These are phyloP conservation scores for Komagataella pastoris DNA, from an alignment of 805 yeast genomes.

Conservation along the genomic window DNA sequence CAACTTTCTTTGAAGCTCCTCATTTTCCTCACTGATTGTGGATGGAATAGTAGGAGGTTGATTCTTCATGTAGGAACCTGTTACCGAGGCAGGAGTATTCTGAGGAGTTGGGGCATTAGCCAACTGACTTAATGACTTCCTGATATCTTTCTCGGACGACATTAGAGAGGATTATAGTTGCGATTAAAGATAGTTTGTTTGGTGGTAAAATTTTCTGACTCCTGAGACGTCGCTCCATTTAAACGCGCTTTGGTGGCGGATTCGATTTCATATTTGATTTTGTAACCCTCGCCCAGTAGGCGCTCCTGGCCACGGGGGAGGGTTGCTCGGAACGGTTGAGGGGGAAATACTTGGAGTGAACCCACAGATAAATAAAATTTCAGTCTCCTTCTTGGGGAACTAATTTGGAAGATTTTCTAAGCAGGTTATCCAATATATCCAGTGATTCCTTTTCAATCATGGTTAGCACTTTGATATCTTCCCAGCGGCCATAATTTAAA, in stretches of 20 bases:
- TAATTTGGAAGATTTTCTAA: background rate
- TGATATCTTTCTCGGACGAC: constrained; percentile 24
- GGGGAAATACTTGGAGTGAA: background rate
- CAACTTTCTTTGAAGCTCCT: constrained; percentile 19
- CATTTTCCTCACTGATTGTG: constrained; percentile 57
- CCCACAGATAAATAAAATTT: too few species aligned
- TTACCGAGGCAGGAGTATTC: constrained; percentile 87
- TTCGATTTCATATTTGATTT: background rate
- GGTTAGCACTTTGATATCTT: background rate
- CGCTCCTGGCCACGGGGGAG: background rate
- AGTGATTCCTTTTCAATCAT: background rate
- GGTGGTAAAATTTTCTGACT: background rate
- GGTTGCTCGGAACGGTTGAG: background rate
- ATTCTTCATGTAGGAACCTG: constrained; percentile 56
- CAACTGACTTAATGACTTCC: constrained; percentile 57
- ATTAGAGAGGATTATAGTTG: background rate
- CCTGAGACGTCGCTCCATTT: background rate
- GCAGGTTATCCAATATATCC: background rate
- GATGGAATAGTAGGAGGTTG: constrained; percentile 46
- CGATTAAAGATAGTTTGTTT: background rate
- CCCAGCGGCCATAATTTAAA: background rate
- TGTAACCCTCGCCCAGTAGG: background rate
- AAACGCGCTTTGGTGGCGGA: background rate
- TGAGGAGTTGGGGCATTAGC: constrained; percentile 97
- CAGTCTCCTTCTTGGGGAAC: background rate